Evolutionary conservation across 768 basidiomycete species (phyloP).

Genomic region (Boletus pseudo-olivaceus): DNA sequence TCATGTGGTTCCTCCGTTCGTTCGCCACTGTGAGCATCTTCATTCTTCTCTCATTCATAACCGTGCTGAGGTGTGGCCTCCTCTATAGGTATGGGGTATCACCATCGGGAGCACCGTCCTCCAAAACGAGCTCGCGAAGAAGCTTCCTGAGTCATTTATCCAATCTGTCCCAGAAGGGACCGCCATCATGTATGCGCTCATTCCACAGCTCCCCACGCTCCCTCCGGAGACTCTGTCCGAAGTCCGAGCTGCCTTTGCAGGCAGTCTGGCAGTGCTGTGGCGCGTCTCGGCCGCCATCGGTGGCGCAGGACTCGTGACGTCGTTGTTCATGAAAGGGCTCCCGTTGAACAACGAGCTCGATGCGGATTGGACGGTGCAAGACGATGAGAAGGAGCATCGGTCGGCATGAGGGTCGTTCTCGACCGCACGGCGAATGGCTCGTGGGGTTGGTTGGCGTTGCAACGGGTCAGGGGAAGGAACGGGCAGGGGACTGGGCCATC

Average conservation of each 20-base stretch:
- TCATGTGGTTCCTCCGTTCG: conserved; percentile 37
- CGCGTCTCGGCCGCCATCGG: conserved; percentile 36
- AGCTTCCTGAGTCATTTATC: conserved; percentile 39
- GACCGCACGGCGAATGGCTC: background rate
- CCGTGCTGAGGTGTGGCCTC: background rate
- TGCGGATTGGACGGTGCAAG: background rate
- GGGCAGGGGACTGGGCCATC: too few relatives aligned
- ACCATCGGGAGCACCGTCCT: conserved; percentile 46
- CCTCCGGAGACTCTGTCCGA: conserved; percentile 27
- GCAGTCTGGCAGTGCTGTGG: conserved; percentile 40
- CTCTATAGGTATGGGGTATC: conserved; percentile 44
- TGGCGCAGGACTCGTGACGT: background rate
- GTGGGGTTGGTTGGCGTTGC: too few relatives aligned
- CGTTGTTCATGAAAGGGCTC: conserved; percentile 6
- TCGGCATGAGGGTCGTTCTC: background rate
- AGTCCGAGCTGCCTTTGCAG: conserved; percentile 42
- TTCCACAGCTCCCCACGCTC: conserved; percentile 39
- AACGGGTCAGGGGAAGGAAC: too few relatives aligned
- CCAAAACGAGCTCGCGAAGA: conserved; percentile 42
- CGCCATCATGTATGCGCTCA: conserved; percentile 44
- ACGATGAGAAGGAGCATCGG: background rate
- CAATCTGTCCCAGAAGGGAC: conserved; percentile 34
- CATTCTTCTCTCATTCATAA: background rate
- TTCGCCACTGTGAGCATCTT: conserved; percentile 32
- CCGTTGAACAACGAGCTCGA: conserved; percentile 1